A percentile compares a stretch with the other conserved stretches of the same genome.
These are phyloP conservation scores for Zygnema circumcarinatum DNA, from an alignment of 139 green algal species.

Conservation along the genomic window DNA sequence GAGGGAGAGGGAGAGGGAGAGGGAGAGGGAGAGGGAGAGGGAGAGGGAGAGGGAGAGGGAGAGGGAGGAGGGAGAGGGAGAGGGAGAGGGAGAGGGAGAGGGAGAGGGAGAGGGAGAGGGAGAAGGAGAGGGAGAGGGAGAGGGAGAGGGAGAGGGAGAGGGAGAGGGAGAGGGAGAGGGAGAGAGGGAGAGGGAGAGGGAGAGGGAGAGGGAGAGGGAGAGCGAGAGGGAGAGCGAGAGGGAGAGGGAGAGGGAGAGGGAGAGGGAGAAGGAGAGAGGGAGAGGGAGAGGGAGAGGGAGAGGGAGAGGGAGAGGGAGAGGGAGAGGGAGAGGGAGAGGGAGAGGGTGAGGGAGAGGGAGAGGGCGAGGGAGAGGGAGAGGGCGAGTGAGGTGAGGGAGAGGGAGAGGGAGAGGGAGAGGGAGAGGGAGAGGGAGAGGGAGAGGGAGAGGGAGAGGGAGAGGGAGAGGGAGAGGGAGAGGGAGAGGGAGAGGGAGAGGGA, in stretches of 20 bases:
- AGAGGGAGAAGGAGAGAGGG: background rate
- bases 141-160: background rate
- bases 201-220: background rate
- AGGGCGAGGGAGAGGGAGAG: background rate
- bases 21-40: background rate
- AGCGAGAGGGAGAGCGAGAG: background rate
- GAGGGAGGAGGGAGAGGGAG: background rate
- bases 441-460: constrained; percentile 1
- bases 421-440: constrained; percentile 4
- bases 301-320: constrained; percentile 1
- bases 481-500: background rate
- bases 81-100: too few relatives aligned
- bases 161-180: background rate
- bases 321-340: constrained; percentile 14
- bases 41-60: too few relatives aligned
- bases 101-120: constrained; percentile 5
- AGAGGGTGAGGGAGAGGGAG: background rate
- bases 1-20: background rate
- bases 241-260: background rate
- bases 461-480: background rate
- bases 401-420: background rate
- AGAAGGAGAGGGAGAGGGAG: background rate
- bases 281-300: background rate
- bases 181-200: background rate
- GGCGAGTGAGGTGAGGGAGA: background rate